Evolutionary conservation across 2,329 filamentous ascomycete genomes (phyloP), one percentile per base, ranked within the genome.

Genomic region (Aspergillus sp.): DNA sequence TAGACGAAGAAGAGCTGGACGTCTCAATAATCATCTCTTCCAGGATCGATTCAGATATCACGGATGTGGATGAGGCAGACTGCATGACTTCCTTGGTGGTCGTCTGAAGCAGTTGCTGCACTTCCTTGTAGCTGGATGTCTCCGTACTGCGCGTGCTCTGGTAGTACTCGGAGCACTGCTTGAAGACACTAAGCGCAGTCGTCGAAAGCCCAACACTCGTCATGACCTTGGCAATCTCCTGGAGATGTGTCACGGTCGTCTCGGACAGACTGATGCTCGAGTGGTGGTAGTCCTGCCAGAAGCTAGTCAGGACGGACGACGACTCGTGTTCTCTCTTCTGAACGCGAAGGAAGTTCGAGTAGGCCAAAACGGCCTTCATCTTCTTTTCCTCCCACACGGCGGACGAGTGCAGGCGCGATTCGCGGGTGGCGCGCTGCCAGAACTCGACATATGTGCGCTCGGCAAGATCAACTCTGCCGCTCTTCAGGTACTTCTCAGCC

Each of bases 251-350:
- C 60, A 65, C 74, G 45, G 69, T 76, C 11, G 70, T 74, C 60
- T 81, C 77, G 0, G 79, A 76, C 28, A 78, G 72, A 4, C 76
- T 72, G 15, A 76, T 67, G 57, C 49, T 85, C 77, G 77, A 77
- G 49, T 80, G 76, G 58, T 81, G 76, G 63, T 84, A 83, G 64
- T 84, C 82, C 55, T 82, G 76, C 79, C 81, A 83, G 22, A 82
- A 69, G 9, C 77, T 79, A 3, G 75, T 77, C 4, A 84, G 73
- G 4, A 84, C 71, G 3, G 81, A 77, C 2, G 79, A 78, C 0
- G 80, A 76, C 62, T 85, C 82, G 0, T 72, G 71, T 15, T 75
- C 74, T 3, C 81, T 75, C 64, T 81, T 81, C 53, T 82, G 80
- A 0, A 71, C 68, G 34, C 79, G 75, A n/a, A 85, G 68, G 65